phyloP scores from a whole-genome alignment of 768 basidiomycete species.

The Suillus cothurnatus region DNA sequence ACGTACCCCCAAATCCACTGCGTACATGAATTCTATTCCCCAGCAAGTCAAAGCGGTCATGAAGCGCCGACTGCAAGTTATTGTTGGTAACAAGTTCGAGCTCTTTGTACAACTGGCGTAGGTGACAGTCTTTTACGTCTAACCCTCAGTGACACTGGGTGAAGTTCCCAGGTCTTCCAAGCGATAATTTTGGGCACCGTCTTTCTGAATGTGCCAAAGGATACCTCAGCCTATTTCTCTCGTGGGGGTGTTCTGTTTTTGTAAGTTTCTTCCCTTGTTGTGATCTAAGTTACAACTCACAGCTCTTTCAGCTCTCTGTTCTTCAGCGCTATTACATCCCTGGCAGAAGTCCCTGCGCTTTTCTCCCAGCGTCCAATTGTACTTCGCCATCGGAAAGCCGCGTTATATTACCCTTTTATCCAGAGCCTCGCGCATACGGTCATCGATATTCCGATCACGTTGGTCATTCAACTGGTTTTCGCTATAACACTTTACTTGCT shows the following conservation, averaged over 20 bases:
- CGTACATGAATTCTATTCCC: slow-evolving; percentile 50
- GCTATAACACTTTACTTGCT: slow-evolving; percentile 57
- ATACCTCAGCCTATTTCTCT: slow-evolving; percentile 41
- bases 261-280: slow-evolving; percentile 36
- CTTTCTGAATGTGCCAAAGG: slow-evolving; percentile 44
- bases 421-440: slow-evolving; percentile 59
- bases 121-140: slow-evolving; percentile 6
- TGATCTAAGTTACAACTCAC: neutral
- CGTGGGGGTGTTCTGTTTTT: slow-evolving; percentile 84
- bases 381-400: slow-evolving; percentile 55
- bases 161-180: slow-evolving; percentile 41
- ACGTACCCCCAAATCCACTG: slow-evolving; percentile 45
- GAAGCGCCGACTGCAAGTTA: slow-evolving; percentile 46
- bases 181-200: slow-evolving; percentile 37
- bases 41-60: slow-evolving; percentile 53
- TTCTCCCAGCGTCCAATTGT: slow-evolving; percentile 65
- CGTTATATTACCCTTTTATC: slow-evolving; percentile 62
- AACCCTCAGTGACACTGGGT: neutral
- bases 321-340: slow-evolving; percentile 40
- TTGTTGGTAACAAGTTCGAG: slow-evolving; percentile 42
- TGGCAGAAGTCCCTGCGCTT: slow-evolving; percentile 56
- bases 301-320: slow-evolving; percentile 27
- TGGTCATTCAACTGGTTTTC: slow-evolving; percentile 48
- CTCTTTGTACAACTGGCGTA: slow-evolving; percentile 13
- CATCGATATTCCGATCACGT: slow-evolving; percentile 62